Evolutionary conservation across 345 rosid species (phyloP), one percentile per base, ranked within the genome.

Genomic region (Firmiana major): DNA sequence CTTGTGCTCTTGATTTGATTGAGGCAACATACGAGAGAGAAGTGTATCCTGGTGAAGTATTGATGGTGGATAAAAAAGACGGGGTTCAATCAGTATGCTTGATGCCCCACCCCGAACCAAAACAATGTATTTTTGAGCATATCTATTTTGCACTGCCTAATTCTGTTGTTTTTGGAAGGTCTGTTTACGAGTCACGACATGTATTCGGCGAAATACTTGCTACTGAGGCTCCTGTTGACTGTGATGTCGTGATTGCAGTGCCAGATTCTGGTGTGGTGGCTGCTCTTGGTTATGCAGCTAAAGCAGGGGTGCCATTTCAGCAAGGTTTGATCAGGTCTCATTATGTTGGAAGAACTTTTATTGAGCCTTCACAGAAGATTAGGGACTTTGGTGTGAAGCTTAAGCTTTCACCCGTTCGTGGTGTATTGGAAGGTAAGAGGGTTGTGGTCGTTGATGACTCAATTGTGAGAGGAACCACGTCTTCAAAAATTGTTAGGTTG

Each of bases 191-290:
- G 67, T 96, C 99, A 0, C 82, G 99, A 63, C 86, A 48, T 66
- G 59, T 73, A 4, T 93, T 90, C 48, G 98, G 99, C 1, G 94
- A 92, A 85, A 91, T 96, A 36, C 87, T 96, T 26, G 99, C 99
- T 0, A 79, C 91, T 0, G 99, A 89, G 84, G 86, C 87, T 1
- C 97, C 94, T 5, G 98, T 83, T 15, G 97, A 92, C 19, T 96
- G 97, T 49, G 99, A 96, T 81, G 97, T 96, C 17, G 99, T 96
- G 84, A 96, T 96, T 38, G 97, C 98, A 0, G 98, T 96, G 31
- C 97, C 99, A 0, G 99, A 96, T 84, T 93, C 99, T 7, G 99
- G 99, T 0, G 97, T 96, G 3, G 99, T 93, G 75, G 97, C 99
- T 70, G 98, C 99, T 12, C 90, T 92, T 0, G 99, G 98, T 8